A percentile compares a stretch with the other conserved stretches of the same genome.
Conservation (phyloP, 805 yeast species). For the Torulaspora maleeae region DNA sequence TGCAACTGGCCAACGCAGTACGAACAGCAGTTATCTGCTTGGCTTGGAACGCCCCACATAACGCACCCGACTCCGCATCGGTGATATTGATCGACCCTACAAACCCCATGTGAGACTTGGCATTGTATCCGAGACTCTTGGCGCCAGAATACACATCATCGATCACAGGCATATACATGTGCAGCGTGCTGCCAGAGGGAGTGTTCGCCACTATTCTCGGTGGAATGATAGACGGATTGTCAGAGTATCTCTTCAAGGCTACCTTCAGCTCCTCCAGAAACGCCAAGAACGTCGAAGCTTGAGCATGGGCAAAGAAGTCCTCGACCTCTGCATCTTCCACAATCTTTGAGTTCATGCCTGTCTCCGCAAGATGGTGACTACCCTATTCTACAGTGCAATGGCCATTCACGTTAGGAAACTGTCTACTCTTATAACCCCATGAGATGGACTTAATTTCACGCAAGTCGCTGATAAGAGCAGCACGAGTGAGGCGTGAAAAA, state of each 20-base stretch:
- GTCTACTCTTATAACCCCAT: no score
- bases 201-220: conserved; percentile 47
- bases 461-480: no score
- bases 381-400: not conserved
- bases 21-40: conserved; percentile 58
- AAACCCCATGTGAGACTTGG: conserved; percentile 56
- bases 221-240: conserved; percentile 47
- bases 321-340: conserved; percentile 15
- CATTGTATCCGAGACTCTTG: conserved; percentile 44
- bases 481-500: not conserved
- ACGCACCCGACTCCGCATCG: conserved; percentile 47
- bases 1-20: conserved; percentile 55
- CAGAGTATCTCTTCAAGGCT: conserved; percentile 41
- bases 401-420: no score
- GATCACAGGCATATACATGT: conserved; percentile 63
- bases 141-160: conserved; percentile 51
- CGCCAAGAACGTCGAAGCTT: conserved; percentile 3
- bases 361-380: not conserved
- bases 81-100: conserved; percentile 52
- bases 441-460: no score
- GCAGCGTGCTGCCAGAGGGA: conserved; percentile 39
- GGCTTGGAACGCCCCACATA: conserved; percentile 54
- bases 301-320: conserved; percentile 12
- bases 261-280: conserved; percentile 15
- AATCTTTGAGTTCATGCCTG: conserved; percentile 10